These are phyloP conservation scores for Hanseniaspora nectarophila DNA, from an alignment of 805 yeast species.

Conservation along the genomic window DNA sequence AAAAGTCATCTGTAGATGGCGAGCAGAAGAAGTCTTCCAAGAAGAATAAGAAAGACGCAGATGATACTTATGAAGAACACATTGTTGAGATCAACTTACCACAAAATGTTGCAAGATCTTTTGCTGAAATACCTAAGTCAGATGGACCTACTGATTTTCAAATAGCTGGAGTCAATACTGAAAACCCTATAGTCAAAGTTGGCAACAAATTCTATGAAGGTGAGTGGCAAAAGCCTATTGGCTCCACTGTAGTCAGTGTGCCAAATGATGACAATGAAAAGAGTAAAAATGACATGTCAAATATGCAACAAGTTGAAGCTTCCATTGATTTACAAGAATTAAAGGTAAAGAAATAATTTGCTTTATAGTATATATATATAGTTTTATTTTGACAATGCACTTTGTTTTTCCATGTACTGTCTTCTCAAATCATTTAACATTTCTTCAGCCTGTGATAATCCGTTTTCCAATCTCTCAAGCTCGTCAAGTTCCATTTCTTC, in stretches of 20 bases:
- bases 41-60: conserved; percentile 6
- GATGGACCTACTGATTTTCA: conserved; percentile 35
- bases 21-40: not conserved
- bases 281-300: conserved; percentile 17
- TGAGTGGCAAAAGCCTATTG: conserved; percentile 63
- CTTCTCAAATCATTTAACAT: conserved; percentile 3
- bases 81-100: conserved; percentile 47
- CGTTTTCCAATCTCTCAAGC: conserved; percentile 9
- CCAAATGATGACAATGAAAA: conserved; percentile 21
- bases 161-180: conserved; percentile 43
- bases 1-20: not conserved
- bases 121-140: conserved; percentile 23
- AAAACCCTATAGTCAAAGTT: conserved; percentile 45
- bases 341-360: conserved; percentile 2
- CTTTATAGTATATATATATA: not conserved
- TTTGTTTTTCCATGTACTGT: conserved; percentile 6
- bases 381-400: not conserved
- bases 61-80: conserved; percentile 35
- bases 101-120: conserved; percentile 10
- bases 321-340: conserved; percentile 5
- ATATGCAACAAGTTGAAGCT: conserved; percentile 6
- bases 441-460: conserved; percentile 5
- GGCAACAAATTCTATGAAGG: conserved; percentile 58
- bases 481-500: conserved; percentile 13
- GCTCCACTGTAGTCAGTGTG: conserved; percentile 47